Evolutionary conservation across 331 rosid genomes (phyloP), one percentile per base, ranked within the genome.

Genomic region (Quercus lobata): DNA sequence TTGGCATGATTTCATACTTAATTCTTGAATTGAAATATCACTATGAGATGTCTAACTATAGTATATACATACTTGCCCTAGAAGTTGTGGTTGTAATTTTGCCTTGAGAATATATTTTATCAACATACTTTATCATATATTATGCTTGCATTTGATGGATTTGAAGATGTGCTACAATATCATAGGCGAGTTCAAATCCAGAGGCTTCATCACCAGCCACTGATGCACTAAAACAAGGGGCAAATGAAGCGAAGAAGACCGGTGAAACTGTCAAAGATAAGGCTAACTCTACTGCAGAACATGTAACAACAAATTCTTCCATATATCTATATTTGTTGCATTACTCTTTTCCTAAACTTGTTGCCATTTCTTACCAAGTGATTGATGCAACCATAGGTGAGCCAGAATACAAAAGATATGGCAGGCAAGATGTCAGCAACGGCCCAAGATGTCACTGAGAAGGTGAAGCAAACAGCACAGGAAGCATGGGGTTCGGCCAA

Each of bases 381-480:
- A 68, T 17, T 68, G 52, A 68, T 68, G 72, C 18, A 66, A 68
- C 11, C 71, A 63, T 73, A 92, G 98, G 85, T 79, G 74, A 60
- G 17, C 6, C 71, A 89, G 29, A 87, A 81, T 84, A 57, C 94
- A 57, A 79, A 75, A 37, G 88, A 92, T 0, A 54, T 70, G 22
- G 97, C 89, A 0, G 74, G 57, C 24, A 79, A 90, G 71, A 62
- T 81, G 11, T 69, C 89, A 6, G 85, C 70, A 16, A 75, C 80
- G 46, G 90, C 97, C 44, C 90, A 92, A 74, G 89, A 90, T 60
- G 66, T 83, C 6, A 54, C 84, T 3, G 91, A 86, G 73, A 94
- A 83, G 73, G 97, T 94, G 57, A 95, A 91, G 92, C 90, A 92
- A 55, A 88, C 92, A 11, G 85, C 87, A 82, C 89, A 91, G 72